Evolutionary conservation across 192 early-diverging fungal genomes (phyloP).

Genomic region (Glomus cerebriforme): DNA sequence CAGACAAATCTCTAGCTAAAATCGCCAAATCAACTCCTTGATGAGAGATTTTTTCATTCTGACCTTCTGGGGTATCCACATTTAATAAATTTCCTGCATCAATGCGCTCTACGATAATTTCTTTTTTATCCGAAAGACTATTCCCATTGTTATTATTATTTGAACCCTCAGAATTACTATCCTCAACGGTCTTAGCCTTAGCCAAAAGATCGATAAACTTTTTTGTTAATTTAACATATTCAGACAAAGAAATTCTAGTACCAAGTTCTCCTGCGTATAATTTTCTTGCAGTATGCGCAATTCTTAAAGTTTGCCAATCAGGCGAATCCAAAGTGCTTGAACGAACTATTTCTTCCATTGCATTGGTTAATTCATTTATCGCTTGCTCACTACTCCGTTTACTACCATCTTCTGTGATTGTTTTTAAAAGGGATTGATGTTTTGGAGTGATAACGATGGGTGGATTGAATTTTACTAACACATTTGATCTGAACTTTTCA

Average conservation of each 20-base stretch:
- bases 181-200: background rate
- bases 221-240: slow-evolving; percentile 41
- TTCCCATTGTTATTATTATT: background rate
- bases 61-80: background rate
- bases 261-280: slow-evolving; percentile 43
- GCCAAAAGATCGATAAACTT: slow-evolving; percentile 41
- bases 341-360: slow-evolving; percentile 38
- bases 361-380: slow-evolving; percentile 38
- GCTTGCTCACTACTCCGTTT: slow-evolving; percentile 31
- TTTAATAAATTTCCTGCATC: background rate
- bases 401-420: slow-evolving; percentile 30
- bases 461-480: slow-evolving; percentile 43
- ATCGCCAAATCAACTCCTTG: background rate
- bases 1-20: background rate
- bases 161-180: background rate
- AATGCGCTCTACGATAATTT: slow-evolving; percentile 4
- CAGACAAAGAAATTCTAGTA: slow-evolving; percentile 42
- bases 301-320: slow-evolving; percentile 42
- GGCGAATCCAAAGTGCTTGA: slow-evolving; percentile 40
- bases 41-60: background rate
- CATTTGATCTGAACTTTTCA: slow-evolving; percentile 47
- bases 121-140: background rate
- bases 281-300: slow-evolving; percentile 46
- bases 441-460: slow-evolving; percentile 45
- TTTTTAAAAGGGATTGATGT: slow-evolving; percentile 38